phyloP scores from a whole-genome alignment of 164 flowering plant genomes.

The Annona squamosa region DNA sequence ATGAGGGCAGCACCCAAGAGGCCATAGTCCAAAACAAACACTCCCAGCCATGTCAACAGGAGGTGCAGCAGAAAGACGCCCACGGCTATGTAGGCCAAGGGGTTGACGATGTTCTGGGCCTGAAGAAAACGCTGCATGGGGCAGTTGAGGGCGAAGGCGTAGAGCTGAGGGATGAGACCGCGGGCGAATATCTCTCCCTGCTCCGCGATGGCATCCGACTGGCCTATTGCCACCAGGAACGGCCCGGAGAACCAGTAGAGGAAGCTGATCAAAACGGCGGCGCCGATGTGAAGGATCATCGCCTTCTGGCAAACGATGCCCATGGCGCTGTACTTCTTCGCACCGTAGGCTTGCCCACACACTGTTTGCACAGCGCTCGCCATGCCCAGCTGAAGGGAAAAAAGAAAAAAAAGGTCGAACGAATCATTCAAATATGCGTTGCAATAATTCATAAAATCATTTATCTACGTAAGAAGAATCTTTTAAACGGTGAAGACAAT shows the following conservation, averaged over 20 bases:
- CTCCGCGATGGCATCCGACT: slow-evolving; percentile 37
- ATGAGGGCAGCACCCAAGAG: slow-evolving; percentile 60
- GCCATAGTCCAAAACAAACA: slow-evolving; percentile 40
- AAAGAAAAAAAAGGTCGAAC: too few species aligned
- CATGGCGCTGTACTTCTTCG: slow-evolving; percentile 39
- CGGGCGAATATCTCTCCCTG: slow-evolving; percentile 59
- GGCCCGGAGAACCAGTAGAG: slow-evolving; percentile 61
- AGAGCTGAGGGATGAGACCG: slow-evolving; percentile 58
- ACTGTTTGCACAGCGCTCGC: slow-evolving; percentile 82
- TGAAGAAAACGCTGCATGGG: slow-evolving; percentile 81
- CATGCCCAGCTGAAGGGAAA: slow-evolving; percentile 59
- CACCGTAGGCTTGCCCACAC: slow-evolving; percentile 79
- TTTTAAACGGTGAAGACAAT: too few species aligned
- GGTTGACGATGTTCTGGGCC: slow-evolving; percentile 74
- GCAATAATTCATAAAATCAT: too few species aligned
- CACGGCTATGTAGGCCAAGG: slow-evolving; percentile 58
- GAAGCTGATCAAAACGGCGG: slow-evolving; percentile 54
- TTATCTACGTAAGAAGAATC: too few species aligned
- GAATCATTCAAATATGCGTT: too few species aligned
- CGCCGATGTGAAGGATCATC: slow-evolving; percentile 50
- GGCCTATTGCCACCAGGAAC: slow-evolving; percentile 48
- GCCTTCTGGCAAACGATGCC: slow-evolving; percentile 74
- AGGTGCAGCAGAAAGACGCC: slow-evolving; percentile 46
- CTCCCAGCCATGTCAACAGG: slow-evolving; percentile 43
- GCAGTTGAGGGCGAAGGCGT: slow-evolving; percentile 58